Evolutionary conservation across 129 eudicot genomes (phyloP), one percentile per base, ranked within the genome.

Genomic region (Ambrosia artemisiifolia): DNA sequence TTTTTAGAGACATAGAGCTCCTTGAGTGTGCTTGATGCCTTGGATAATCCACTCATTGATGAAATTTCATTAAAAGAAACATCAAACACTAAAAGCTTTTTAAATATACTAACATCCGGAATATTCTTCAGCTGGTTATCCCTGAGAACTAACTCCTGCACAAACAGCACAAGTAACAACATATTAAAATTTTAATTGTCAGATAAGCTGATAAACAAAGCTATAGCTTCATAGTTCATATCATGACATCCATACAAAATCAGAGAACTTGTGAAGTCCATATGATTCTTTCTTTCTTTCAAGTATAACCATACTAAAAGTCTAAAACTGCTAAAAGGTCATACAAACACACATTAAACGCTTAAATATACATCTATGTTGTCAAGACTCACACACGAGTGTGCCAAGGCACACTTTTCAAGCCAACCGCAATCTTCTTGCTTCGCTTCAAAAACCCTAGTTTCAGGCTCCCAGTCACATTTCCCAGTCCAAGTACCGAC

Each of bases 1-100:
- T 94, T 94, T 87, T 94, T 94, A 11, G 99, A 94, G 44, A 94
- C 89, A 65, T 90, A 94, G n/a, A 94, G 93, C 68, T 94, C 99
- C 81, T 86, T 94, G 68, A 94, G 99, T 13, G 93, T 86, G 83
- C 40, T 81, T 59, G 98, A 79, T 49, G 76, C 95, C 82, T 81
- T 85, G 35, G 95, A 90, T 75, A 94, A 51, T 70, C 96, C 98
- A 83, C 63, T 79, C 85, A 88, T 81, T 35, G 93, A 86, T 20
- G 91, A 20, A 17, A 94, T 94, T 82, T 94, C 98, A 70, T 90
- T 94, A 76, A 84, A 94, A 28, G 98, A 94, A 70, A 94, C 88
- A 78, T 94, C 97, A 78, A 90, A 90, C 19, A 94, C 88, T 77
- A 94, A 40, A n/a, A 94, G 96, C 66, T 54, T 75, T 78, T 86